Evolutionary conservation across 2,329 filamentous ascomycete genomes (phyloP).

Genomic region (Ophiostoma australiae): DNA sequence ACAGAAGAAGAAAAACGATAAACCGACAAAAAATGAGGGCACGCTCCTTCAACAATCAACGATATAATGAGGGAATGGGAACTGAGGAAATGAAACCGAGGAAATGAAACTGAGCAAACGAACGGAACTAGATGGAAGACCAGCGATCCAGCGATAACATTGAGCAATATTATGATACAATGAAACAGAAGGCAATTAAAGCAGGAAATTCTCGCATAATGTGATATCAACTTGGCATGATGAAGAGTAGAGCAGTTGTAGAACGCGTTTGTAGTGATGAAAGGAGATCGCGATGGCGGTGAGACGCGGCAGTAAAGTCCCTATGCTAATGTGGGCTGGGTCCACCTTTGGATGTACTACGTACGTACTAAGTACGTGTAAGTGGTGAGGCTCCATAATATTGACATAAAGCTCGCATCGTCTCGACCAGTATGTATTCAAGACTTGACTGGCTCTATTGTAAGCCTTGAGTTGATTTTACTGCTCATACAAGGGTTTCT

Average conservation of each 20-base stretch:
- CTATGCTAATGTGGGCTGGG: neutral
- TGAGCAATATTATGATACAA: neutral
- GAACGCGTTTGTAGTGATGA: neutral
- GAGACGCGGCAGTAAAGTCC: neutral
- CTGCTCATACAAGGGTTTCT: too few species aligned
- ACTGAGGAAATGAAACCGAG: neutral
- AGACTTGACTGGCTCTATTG: neutral
- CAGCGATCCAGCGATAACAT: too few species aligned
- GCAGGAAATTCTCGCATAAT: neutral
- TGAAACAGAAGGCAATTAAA: neutral
- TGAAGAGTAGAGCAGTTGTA: neutral
- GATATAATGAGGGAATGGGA: neutral
- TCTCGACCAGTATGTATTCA: neutral
- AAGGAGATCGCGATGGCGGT: neutral
- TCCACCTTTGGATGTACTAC: neutral
- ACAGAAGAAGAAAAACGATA: neutral
- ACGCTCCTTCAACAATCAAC: neutral
- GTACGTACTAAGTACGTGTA: neutral
- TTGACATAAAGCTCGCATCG: too few species aligned
- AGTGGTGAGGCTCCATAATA: neutral
- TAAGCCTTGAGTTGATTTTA: too few species aligned
- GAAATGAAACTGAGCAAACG: neutral
- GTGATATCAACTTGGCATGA: neutral
- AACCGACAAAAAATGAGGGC: neutral
- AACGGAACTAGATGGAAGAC: neutral